Evolutionary conservation across 257 asterid species (phyloP).

Genomic region (Datura wrightii): DNA sequence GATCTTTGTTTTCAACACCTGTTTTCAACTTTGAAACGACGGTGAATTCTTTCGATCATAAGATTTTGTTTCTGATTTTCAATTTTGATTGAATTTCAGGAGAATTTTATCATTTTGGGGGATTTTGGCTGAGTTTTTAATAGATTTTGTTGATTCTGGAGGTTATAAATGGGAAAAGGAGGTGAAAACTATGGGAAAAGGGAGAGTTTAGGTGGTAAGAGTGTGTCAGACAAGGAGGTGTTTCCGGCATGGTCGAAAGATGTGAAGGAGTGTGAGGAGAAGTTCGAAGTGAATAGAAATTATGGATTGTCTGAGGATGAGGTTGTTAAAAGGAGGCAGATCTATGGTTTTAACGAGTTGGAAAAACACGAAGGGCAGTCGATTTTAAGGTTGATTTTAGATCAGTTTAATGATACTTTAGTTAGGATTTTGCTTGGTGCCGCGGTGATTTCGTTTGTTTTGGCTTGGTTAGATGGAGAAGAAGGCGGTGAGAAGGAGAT

Average conservation of each 20-base stretch:
- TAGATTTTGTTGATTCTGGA: conserved; percentile 32
- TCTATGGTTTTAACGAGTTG: conserved; percentile 84
- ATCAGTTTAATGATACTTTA: conserved; percentile 92
- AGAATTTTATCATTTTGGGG: conserved; percentile 41
- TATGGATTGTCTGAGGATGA: conserved; percentile 68
- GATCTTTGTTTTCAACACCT: neutral
- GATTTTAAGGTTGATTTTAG: conserved; percentile 74
- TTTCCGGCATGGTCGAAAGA: conserved; percentile 83
- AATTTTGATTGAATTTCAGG: conserved; percentile 35
- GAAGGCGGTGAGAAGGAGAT: conserved; percentile 97
- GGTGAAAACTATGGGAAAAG: conserved; percentile 67
- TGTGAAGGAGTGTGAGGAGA: conserved; percentile 78
- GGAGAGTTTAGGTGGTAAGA: conserved; percentile 45
- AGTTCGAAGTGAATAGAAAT: conserved; percentile 61
- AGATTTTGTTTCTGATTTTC: neutral
- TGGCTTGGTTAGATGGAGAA: conserved; percentile 95
- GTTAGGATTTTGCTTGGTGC: conserved; percentile 92
- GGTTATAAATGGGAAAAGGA: conserved; percentile 82
- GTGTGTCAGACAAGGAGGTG: conserved; percentile 44
- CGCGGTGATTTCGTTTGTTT: conserved; percentile 89
- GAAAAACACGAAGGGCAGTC: conserved; percentile 98
- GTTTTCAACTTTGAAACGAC: neutral
- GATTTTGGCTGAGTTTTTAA: conserved; percentile 24
- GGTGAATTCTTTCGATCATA: neutral
- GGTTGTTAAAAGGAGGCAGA: conserved; percentile 72